Conservation (phyloP, 306 rosid genomes). For the Prunus fruticosa region DNA sequence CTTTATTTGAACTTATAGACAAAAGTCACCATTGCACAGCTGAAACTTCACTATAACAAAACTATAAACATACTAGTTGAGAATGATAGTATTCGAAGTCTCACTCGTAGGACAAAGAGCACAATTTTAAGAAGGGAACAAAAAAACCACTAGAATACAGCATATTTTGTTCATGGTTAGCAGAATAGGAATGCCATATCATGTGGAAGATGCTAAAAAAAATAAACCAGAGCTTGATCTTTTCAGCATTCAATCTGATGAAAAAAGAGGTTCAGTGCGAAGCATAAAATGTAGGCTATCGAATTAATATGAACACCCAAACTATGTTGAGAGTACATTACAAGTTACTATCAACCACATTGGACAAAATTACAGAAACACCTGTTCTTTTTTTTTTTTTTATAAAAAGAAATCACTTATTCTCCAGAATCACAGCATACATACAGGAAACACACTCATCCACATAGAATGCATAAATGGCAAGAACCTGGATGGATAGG, state of each 20-base stretch:
- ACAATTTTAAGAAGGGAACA: not conserved
- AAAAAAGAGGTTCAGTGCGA: not conserved
- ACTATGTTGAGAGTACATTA: not conserved
- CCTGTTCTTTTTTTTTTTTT: not conserved
- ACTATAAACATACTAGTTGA: not conserved
- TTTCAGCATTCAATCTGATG: not conserved
- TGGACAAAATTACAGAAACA: not conserved
- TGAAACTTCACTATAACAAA: not conserved
- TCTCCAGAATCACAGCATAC: not conserved
- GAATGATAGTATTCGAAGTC: not conserved
- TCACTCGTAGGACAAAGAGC: not conserved
- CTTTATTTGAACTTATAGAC: not conserved
- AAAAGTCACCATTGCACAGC: not conserved
- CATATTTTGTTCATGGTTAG: not conserved
- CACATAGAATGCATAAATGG: not conserved
- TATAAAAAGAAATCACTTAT: not conserved
- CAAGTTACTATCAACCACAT: not conserved
- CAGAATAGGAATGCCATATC: not conserved
- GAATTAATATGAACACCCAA: not conserved
- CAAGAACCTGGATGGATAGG: conserved; percentile 84
- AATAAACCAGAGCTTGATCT: not conserved
- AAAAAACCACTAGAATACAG: not conserved
- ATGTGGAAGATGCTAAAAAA: not conserved
- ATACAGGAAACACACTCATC: not conserved
- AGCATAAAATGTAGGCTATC: not conserved